Conservation (phyloP, 495 filamentous ascomycete species). For the Glarea lozoyensis region DNA sequence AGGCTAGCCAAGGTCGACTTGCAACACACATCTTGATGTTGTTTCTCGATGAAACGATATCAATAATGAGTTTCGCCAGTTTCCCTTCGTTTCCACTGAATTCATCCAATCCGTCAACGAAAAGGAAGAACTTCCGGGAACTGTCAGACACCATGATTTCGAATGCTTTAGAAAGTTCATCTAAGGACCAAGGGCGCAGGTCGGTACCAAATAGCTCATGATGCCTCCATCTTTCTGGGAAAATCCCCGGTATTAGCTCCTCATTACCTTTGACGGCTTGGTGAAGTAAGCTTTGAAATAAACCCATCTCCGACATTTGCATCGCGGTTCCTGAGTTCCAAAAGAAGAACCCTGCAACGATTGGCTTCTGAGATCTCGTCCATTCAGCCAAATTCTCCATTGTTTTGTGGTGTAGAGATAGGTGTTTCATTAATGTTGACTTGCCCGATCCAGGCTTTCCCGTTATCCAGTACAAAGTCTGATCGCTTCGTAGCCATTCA, state of each 20-base stretch:
- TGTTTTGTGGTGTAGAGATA: slow-evolving; percentile 11
- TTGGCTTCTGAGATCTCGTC: neutral
- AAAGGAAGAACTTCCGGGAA: slow-evolving; percentile 28
- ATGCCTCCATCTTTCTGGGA: neutral
- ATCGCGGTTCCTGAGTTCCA: slow-evolving; percentile 29
- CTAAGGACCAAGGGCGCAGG: neutral
- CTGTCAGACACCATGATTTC: slow-evolving; percentile 11
- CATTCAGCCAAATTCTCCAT: slow-evolving; percentile 2
- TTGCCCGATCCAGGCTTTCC: neutral
- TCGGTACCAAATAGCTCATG: neutral
- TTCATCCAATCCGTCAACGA: slow-evolving; percentile 41
- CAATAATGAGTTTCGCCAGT: slow-evolving; percentile 6
- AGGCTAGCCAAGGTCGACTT: slow-evolving; percentile 38
- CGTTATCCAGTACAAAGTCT: slow-evolving; percentile 19
- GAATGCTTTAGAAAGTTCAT: neutral
- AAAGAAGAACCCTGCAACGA: slow-evolving; percentile 29
- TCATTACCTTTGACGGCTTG: slow-evolving; percentile 23
- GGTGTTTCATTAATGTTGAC: slow-evolving; percentile 18
- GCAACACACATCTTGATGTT: slow-evolving; percentile 40
- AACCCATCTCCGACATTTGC: slow-evolving; percentile 33
- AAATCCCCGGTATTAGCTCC: neutral
- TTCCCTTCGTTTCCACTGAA: slow-evolving; percentile 18
- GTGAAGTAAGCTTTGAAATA: slow-evolving; percentile 31
- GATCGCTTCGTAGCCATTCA: no score
- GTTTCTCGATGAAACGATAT: slow-evolving; percentile 1